These are phyloP conservation scores for Symbiotaphrina buchneri DNA, from an alignment of 495 filamentous ascomycete species.

Conservation along the genomic window DNA sequence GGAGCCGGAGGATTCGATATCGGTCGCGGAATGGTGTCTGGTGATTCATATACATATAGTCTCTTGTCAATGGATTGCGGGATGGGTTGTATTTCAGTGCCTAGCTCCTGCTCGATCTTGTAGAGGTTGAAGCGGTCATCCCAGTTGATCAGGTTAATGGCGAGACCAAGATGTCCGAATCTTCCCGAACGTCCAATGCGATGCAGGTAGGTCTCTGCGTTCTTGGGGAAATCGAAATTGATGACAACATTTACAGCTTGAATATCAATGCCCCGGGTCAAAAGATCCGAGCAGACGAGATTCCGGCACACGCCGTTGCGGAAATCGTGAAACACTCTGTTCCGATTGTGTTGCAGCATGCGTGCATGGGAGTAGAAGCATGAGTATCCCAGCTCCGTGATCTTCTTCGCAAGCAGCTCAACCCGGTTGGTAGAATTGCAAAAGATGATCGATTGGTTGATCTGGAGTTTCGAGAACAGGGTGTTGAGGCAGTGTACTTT, in stretches of 20 bases:
- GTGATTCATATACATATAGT: slow-evolving; percentile 92
- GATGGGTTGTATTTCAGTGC: slow-evolving; percentile 93
- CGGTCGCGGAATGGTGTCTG: slow-evolving; percentile 80
- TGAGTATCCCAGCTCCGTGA: slow-evolving; percentile 95
- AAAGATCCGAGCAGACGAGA: slow-evolving; percentile 89
- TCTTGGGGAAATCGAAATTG: slow-evolving; percentile 99
- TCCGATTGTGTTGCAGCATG: slow-evolving; percentile 94
- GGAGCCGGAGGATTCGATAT: slow-evolving; percentile 18
- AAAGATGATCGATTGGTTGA: slow-evolving; percentile 99
- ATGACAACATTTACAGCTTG: slow-evolving; percentile 99
- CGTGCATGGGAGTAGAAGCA: slow-evolving; percentile 98
- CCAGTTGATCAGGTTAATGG: slow-evolving; percentile 99
- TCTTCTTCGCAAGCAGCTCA: slow-evolving; percentile 94
- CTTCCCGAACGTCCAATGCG: slow-evolving; percentile 94
- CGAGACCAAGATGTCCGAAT: slow-evolving; percentile 89
- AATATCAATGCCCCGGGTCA: slow-evolving; percentile 98
- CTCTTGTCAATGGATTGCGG: slow-evolving; percentile 90
- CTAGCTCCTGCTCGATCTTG: slow-evolving; percentile 92
- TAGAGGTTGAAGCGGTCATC: slow-evolving; percentile 98
- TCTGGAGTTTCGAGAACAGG: slow-evolving; percentile 94
- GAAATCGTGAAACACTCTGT: slow-evolving; percentile 98
- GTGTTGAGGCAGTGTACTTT: slow-evolving; percentile 99
- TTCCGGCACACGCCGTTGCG: slow-evolving; percentile 94
- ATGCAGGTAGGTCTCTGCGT: slow-evolving; percentile 97
- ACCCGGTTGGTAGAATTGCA: slow-evolving; percentile 99